A percentile compares a stretch with the other conserved stretches of the same genome.
These are phyloP conservation scores for Nemania abortiva DNA, from an alignment of 2,329 filamentous ascomycete genomes.

Conservation along the genomic window DNA sequence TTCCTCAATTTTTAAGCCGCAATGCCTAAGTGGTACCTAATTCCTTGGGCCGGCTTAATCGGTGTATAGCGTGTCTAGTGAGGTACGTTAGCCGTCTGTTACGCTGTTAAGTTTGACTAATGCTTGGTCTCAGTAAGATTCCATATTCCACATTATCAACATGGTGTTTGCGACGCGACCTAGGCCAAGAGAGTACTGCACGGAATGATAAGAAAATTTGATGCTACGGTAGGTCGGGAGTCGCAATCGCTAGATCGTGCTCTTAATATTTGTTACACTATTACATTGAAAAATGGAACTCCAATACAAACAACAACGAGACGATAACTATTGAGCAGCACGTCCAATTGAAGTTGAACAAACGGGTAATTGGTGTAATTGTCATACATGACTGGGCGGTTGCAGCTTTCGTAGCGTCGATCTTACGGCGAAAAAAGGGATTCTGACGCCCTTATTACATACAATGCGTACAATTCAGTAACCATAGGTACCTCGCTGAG, in stretches of 20 bases:
- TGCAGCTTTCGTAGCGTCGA: background rate
- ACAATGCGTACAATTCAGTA: conserved; percentile 1
- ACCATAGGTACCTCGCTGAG: background rate
- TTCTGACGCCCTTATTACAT: conserved; percentile 5
- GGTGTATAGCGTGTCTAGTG: background rate
- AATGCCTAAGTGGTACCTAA: background rate
- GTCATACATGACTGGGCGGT: background rate
- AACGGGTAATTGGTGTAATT: background rate
- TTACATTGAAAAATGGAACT: background rate
- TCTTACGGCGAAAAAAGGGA: background rate
- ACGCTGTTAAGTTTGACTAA: conserved; percentile 12
- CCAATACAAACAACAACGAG: background rate
- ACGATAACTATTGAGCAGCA: background rate
- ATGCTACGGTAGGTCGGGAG: conserved; percentile 8
- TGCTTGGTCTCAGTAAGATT: conserved; percentile 27
- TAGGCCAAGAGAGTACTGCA: background rate
- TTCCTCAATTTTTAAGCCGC: conserved; percentile 1
- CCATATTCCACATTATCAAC: background rate
- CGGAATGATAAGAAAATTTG: conserved; percentile 27
- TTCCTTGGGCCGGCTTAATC: background rate
- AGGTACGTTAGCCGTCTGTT: background rate
- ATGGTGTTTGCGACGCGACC: background rate
- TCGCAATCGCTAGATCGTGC: background rate
- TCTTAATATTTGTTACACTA: conserved; percentile 6
- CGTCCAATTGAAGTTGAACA: background rate